Evolutionary conservation across 2,329 filamentous ascomycete genomes (phyloP).

Genomic region (Ceratocystiopsis sp.): DNA sequence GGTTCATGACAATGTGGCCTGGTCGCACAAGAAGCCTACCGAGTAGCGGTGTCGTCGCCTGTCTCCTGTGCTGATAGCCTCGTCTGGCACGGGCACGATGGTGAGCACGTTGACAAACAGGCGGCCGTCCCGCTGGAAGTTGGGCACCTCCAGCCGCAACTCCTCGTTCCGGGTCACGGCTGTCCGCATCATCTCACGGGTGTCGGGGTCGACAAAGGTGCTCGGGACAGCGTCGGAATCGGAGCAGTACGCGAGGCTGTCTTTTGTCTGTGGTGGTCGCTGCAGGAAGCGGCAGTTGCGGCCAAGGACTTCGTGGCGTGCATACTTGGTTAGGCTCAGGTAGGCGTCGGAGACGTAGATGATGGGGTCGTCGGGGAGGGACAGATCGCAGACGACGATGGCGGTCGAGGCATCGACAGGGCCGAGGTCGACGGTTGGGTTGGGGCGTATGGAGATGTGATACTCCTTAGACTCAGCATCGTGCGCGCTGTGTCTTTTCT

Average conservation of each 20-base stretch:
- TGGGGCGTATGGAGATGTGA: slow-evolving; percentile 48
- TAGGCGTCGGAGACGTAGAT: slow-evolving; percentile 76
- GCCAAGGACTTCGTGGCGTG: slow-evolving; percentile 54
- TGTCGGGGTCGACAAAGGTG: too few species aligned
- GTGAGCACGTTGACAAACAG: slow-evolving; percentile 67
- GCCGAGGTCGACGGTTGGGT: slow-evolving; percentile 63
- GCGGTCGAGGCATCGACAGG: slow-evolving; percentile 73
- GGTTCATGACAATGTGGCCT: too few species aligned
- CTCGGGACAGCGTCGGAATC: too few species aligned
- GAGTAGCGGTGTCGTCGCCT: too few species aligned
- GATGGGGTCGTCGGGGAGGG: slow-evolving; percentile 57
- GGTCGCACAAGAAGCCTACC: too few species aligned
- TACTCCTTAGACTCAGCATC: neutral
- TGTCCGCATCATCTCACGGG: slow-evolving; percentile 31
- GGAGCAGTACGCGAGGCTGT: too few species aligned
- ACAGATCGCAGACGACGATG: slow-evolving; percentile 66
- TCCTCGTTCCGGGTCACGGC: slow-evolving; percentile 28
- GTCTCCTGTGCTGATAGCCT: slow-evolving; percentile 8
- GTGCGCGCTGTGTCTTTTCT: too few species aligned
- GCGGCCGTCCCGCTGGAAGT: slow-evolving; percentile 68
- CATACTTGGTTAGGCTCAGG: slow-evolving; percentile 62
- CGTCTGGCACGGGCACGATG: slow-evolving; percentile 74
- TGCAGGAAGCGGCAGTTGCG: slow-evolving; percentile 78
- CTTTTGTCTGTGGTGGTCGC: slow-evolving; percentile 33
- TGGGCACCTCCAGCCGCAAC: slow-evolving; percentile 42